These are phyloP conservation scores for Choricystis sp. DNA, from an alignment of 139 green algal species.

Conservation along the genomic window DNA sequence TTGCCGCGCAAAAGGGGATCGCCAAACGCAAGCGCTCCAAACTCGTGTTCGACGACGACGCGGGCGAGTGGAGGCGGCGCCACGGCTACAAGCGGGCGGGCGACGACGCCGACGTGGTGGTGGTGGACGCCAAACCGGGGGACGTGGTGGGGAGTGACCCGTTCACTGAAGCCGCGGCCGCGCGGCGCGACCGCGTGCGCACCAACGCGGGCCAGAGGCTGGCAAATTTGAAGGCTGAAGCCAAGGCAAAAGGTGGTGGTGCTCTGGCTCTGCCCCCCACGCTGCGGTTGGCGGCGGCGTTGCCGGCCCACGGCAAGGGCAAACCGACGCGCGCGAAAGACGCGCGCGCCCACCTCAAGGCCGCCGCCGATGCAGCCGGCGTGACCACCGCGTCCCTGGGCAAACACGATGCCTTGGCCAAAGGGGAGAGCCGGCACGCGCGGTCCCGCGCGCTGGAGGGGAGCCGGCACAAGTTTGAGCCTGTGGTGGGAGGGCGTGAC, in stretches of 20 bases:
- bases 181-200: constrained; percentile 61
- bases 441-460: not conserved
- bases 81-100: constrained; percentile 78
- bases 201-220: constrained; percentile 51
- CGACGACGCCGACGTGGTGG: constrained; percentile 60
- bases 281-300: constrained; percentile 45
- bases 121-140: constrained; percentile 66
- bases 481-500: constrained; percentile 14
- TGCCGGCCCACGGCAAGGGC: constrained; percentile 44
- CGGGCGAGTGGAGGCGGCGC: constrained; percentile 52
- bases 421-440: constrained; percentile 38
- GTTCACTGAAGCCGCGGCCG: constrained; percentile 48
- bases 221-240: constrained; percentile 54
- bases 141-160: constrained; percentile 61
- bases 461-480: not conserved
- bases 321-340: constrained; percentile 34
- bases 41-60: constrained; percentile 68
- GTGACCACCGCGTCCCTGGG: constrained; percentile 84
- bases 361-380: constrained; percentile 42
- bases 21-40: constrained; percentile 74
- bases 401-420: constrained; percentile 78
- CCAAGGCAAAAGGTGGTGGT: constrained; percentile 20
- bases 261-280: constrained; percentile 40
- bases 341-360: constrained; percentile 35
- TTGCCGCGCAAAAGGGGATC: constrained; percentile 90